These are phyloP conservation scores for Neurospora tetrasperma DNA, from an alignment of 495 filamentous ascomycete species.

Conservation along the genomic window DNA sequence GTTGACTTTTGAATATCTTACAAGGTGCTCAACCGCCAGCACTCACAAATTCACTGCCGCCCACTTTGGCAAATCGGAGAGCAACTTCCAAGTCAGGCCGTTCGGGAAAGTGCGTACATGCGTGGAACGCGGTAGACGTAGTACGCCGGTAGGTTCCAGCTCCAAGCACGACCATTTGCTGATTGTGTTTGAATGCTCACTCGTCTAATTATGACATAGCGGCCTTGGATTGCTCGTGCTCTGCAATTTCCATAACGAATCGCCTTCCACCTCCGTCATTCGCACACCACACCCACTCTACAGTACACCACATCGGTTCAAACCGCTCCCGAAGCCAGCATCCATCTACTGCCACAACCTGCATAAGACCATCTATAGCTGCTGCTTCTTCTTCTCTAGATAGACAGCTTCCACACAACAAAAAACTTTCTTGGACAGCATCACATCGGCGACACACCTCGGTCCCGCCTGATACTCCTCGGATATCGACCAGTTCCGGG, in stretches of 20 bases:
- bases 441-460: not conserved
- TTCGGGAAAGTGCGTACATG: not conserved
- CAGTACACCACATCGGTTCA: not conserved
- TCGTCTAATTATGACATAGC: not conserved
- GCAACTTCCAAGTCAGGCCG: not conserved
- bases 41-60: not conserved
- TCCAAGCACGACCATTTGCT: not conserved
- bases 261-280: not conserved
- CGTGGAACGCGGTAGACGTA: not conserved
- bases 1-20: not conserved
- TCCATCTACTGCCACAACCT: not conserved
- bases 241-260: not conserved
- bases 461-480: not conserved
- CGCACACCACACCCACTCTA: not conserved
- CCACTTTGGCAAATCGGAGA: not conserved
- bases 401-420: not conserved
- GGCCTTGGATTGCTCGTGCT: not conserved
- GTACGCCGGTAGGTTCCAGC: not conserved
- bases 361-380: not conserved
- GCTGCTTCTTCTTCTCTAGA: not conserved
- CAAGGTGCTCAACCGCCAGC: not conserved
- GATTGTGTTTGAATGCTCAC: not conserved
- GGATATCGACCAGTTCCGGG: not conserved
- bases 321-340: not conserved
- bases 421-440: not conserved